Base-by-base conservation (phyloP, 306 rosid species). In the Ammopiptanthus mongolicus region DNA sequence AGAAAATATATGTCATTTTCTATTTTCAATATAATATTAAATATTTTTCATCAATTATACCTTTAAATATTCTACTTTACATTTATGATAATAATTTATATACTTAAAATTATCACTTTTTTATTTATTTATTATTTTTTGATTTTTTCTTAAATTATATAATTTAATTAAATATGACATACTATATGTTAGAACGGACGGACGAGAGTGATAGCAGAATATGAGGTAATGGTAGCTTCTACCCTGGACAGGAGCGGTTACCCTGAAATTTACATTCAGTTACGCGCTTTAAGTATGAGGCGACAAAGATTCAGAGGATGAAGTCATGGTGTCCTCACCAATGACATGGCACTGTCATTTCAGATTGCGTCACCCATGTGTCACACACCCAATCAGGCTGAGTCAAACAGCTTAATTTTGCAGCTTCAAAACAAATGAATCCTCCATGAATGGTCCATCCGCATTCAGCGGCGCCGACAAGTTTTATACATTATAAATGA, bases 241-340 rank as follows among this genome's bases (percentile, higher is more conserved):
- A 62, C 9, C 68, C 8, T 3, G 21, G 47, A 9, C 15, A 37
- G 36, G 14, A 34, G 9, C 14, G 3, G 15, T 17, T 1, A 8
- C 22, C 41, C 37, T 44, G n/a, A n/a, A n/a, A n/a, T 21, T 50
- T 50, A 21, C 23, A 5, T 5, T 41, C 23, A 22, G 55, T 23
- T 36, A 14, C 2, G 63, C n/a, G n/a, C n/a, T n/a, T 1, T 15
- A 53, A 56, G 33, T 56, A 53, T 42, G 70, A 47, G 18, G 71
- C 34, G 66, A 81, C 76, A 72, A 50, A 78, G 80, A 68, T 78
- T 61, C 13, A 74, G 83, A 83, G 11, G 62, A 74, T 78, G 80
- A 83, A 60, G 74, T 83, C 78, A 83, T 15, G 2, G 61, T 33
- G 41, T 37, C 77, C 68, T 82, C 58, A 78, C 65, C 65, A 25